Percentiles rank a stretch among this genome's conserved stretches.
These are phyloP conservation scores for Marsdenia floribunda DNA, from an alignment of 257 asterid species.

Conservation along the genomic window DNA sequence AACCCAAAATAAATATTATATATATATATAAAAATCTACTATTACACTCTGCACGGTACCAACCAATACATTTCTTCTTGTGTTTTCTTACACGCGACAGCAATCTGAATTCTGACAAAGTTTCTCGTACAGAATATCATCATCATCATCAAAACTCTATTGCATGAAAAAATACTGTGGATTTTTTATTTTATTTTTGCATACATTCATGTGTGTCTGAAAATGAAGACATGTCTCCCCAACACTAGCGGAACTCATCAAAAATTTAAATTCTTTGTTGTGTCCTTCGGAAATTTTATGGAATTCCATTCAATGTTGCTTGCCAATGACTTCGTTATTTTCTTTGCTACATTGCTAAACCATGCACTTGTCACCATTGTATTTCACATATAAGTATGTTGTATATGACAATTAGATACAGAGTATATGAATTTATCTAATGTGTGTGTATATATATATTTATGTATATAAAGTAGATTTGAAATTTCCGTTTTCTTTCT, in stretches of 20 bases:
- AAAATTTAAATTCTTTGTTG: background rate
- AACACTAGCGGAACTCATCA: background rate
- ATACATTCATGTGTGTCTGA: background rate
- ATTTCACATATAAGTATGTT: too few species aligned
- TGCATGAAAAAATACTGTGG: background rate
- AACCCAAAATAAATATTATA: background rate
- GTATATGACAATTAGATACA: background rate
- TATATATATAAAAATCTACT: background rate
- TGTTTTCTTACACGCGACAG: slow-evolving; percentile 31
- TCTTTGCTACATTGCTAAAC: background rate
- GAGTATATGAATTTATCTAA: background rate
- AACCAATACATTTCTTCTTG: slow-evolving; percentile 13
- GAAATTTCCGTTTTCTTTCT: too few species aligned
- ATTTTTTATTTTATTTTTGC: background rate
- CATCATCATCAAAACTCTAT: background rate
- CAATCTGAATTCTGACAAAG: slow-evolving; percentile 14
- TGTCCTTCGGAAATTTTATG: background rate
- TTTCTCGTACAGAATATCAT: background rate
- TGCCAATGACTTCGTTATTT: too few species aligned
- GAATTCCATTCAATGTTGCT: background rate
- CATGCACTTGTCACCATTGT: background rate
- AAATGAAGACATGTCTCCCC: background rate
- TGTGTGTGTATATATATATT: too few species aligned
- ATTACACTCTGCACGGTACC: slow-evolving; percentile 3
- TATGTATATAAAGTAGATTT: background rate